Percentiles rank a stretch among this genome's conserved stretches.
These are phyloP conservation scores for Clavispora fructus DNA, from an alignment of 805 yeast species.

Conservation along the genomic window DNA sequence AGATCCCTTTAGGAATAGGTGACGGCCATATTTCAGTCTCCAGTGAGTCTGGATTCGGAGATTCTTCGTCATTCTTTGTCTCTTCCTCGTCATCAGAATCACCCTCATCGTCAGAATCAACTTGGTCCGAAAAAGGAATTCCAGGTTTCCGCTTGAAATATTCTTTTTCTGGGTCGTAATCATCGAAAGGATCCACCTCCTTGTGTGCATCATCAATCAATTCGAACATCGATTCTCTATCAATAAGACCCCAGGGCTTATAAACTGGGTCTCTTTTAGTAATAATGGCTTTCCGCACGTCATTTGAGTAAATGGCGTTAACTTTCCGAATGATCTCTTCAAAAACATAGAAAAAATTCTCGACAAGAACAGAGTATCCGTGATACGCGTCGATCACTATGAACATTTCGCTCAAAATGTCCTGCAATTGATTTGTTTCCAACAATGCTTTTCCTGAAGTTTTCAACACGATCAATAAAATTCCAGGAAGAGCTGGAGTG, in stretches of 20 bases:
- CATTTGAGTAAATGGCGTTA: conserved; percentile 27
- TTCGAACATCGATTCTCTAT: conserved; percentile 38
- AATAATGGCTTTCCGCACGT: background rate
- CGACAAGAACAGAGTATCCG: conserved; percentile 68
- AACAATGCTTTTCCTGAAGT: conserved; percentile 66
- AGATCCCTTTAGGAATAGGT: conserved; percentile 57
- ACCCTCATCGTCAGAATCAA: conserved; percentile 25
- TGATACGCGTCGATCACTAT: conserved; percentile 78
- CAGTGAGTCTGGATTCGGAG: background rate
- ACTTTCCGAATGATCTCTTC: conserved; percentile 52
- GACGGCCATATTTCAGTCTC: conserved; percentile 49
- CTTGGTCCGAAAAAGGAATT: conserved; percentile 25
- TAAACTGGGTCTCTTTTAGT: conserved; percentile 17
- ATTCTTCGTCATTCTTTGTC: background rate
- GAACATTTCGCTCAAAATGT: conserved; percentile 70
- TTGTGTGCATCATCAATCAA: conserved; percentile 36
- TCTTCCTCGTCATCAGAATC: conserved; percentile 13
- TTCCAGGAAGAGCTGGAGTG: conserved; percentile 67
- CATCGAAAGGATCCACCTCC: conserved; percentile 21
- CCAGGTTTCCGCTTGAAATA: conserved; percentile 36
- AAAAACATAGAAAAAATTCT: conserved; percentile 70
- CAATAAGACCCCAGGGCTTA: conserved; percentile 59
- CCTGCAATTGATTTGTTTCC: conserved; percentile 53
- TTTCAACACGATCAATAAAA: conserved; percentile 62
- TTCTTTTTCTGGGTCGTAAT: conserved; percentile 32